Evolutionary conservation across 2,329 filamentous ascomycete species (phyloP).

Genomic region (Colletotrichum sp.): DNA sequence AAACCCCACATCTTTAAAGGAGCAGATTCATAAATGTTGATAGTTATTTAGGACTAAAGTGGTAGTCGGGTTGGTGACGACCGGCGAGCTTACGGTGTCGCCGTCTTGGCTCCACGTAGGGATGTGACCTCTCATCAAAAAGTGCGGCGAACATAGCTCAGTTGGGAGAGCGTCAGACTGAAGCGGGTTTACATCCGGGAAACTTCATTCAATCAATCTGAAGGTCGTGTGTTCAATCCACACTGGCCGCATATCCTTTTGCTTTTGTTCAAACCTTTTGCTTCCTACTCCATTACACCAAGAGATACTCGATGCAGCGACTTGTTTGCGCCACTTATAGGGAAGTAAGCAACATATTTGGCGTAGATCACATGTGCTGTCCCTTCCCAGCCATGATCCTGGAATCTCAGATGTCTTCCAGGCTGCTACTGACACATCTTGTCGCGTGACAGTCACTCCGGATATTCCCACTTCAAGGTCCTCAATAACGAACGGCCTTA

Average conservation of each 20-base stretch:
- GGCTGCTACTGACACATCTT: neutral
- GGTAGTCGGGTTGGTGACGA: neutral
- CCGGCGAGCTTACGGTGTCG: neutral
- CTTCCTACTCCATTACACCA: neutral
- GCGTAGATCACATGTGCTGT: neutral
- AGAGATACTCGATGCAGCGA: neutral
- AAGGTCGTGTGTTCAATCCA: neutral
- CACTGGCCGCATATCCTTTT: neutral
- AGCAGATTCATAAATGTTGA: neutral
- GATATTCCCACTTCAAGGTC: no score
- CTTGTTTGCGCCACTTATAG: neutral
- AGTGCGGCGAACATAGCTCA: neutral
- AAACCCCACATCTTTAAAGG: neutral
- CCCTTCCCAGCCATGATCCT: neutral
- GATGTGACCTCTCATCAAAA: neutral
- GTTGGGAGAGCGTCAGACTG: neutral
- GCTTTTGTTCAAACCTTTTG: neutral
- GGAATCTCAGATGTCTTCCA: neutral
- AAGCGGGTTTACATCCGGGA: neutral
- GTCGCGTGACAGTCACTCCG: neutral
- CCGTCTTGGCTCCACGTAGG: neutral
- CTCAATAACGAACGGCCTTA: fast-evolving
- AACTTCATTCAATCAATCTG: neutral
- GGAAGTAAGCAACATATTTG: neutral
- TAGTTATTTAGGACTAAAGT: neutral